phyloP scores from a whole-genome alignment of 1,139 yeast species.

The Yamadazyma trypodendri region DNA sequence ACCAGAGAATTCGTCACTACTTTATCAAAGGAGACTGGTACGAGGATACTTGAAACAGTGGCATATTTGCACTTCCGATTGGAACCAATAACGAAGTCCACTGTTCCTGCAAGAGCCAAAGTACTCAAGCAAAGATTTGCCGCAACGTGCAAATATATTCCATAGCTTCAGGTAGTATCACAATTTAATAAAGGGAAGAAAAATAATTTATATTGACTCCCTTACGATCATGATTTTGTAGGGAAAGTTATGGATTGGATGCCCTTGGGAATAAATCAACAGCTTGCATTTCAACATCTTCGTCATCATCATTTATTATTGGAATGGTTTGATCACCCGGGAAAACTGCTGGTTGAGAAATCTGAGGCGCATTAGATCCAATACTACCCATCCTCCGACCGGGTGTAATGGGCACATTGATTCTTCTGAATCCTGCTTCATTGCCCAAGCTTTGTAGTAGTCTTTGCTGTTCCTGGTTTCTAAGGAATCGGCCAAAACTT shows the following conservation, averaged over 20 bases:
- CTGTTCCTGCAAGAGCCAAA: conserved; percentile 9
- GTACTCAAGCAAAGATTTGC: conserved; percentile 3
- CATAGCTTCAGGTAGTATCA: too few relatives aligned
- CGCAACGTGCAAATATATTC: not conserved
- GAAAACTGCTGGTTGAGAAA: conserved; percentile 44
- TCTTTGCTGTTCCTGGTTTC: conserved; percentile 30
- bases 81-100: conserved; percentile 4
- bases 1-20: conserved; percentile 14
- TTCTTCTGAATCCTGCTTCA: not conserved
- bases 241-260: not conserved
- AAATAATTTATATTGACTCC: not conserved
- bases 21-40: conserved; percentile 18
- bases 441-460: conserved; percentile 4
- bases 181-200: not conserved
- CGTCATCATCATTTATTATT: conserved; percentile 25
- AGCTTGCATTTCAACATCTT: conserved; percentile 34
- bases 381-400: conserved; percentile 6
- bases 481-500: conserved; percentile 34
- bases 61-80: conserved; percentile 23
- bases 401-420: not conserved
- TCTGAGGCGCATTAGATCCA: conserved; percentile 40
- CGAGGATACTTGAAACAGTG: conserved; percentile 19
- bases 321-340: conserved; percentile 29
- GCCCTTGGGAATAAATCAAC: conserved; percentile 34
- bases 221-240: too few relatives aligned